These are phyloP conservation scores for Albifimbria verrucaria DNA, from an alignment of 2,329 filamentous ascomycete genomes.

Conservation along the genomic window DNA sequence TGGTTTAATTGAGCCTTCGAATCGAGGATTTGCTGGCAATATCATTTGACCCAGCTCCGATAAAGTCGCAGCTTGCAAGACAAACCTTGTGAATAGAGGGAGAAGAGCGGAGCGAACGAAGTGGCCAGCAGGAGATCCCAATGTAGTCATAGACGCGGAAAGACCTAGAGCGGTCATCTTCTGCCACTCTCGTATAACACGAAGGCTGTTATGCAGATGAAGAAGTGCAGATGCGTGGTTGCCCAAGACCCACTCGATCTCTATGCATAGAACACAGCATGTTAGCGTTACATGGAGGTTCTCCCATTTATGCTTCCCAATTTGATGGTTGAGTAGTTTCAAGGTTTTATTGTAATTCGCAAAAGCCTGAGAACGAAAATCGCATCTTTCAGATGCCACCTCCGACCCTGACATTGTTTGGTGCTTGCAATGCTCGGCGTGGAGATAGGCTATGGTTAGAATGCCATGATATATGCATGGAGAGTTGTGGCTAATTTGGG, in stretches of 20 bases:
- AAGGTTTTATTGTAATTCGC: neutral
- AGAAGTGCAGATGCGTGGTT: neutral
- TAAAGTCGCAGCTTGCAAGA: neutral
- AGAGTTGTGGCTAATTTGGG: neutral
- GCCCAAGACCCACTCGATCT: neutral
- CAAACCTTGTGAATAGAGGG: neutral
- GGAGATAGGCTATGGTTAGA: neutral
- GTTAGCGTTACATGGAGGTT: neutral
- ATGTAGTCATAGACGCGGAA: neutral
- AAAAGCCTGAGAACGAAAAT: neutral
- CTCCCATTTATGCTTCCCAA: neutral
- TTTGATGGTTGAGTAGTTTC: neutral
- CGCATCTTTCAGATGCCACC: neutral
- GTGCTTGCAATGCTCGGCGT: neutral
- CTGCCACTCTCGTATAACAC: neutral
- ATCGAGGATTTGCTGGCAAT: neutral
- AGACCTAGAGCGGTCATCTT: neutral
- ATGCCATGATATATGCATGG: neutral
- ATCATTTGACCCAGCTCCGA: neutral
- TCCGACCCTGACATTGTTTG: too few species aligned
- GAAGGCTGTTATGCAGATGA: neutral
- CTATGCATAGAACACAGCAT: neutral
- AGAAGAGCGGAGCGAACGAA: neutral
- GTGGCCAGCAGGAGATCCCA: neutral
- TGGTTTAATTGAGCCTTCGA: neutral